These are phyloP conservation scores for Conidiobolus coronatus DNA, from an alignment of 371 early-diverging fungal species.

Conservation along the genomic window DNA sequence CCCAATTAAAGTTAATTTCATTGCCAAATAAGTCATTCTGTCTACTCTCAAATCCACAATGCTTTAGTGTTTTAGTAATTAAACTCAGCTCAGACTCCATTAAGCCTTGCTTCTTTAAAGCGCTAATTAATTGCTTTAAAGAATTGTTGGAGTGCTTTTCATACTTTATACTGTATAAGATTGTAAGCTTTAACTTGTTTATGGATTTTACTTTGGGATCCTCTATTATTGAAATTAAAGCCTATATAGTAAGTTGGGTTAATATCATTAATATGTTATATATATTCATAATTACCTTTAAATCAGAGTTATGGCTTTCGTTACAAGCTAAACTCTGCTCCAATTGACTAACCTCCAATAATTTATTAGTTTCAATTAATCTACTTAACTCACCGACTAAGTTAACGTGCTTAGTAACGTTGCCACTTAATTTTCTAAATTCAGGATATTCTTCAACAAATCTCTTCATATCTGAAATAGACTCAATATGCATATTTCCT, in stretches of 20 bases:
- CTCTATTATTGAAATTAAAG: neutral
- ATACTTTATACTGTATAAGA: neutral
- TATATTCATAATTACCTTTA: conserved; percentile 23
- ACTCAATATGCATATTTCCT: conserved; percentile 72
- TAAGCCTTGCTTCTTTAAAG: neutral
- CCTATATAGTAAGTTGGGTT: neutral
- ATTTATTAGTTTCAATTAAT: conserved; percentile 36
- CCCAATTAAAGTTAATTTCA: conserved; percentile 54
- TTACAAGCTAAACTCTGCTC: conserved; percentile 84
- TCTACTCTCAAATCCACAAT: conserved; percentile 38
- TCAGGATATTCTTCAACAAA: conserved; percentile 96
- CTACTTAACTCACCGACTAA: conserved; percentile 78
- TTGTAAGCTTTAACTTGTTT: neutral
- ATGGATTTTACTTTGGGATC: neutral
- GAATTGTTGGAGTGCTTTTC: neutral
- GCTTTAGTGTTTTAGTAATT: neutral
- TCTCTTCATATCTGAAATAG: conserved; percentile 89
- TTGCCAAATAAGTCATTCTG: conserved; percentile 76
- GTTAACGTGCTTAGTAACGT: conserved; percentile 92
- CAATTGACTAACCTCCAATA: conserved; percentile 72
- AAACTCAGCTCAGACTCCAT: too few relatives aligned
- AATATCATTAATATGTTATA: too few relatives aligned
- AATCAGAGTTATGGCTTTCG: conserved; percentile 56
- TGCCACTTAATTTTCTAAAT: conserved; percentile 77
- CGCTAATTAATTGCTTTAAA: neutral